phyloP scores from a whole-genome alignment of 1,284 basidiomycete genomes.

The Moniliophthora roreri region DNA sequence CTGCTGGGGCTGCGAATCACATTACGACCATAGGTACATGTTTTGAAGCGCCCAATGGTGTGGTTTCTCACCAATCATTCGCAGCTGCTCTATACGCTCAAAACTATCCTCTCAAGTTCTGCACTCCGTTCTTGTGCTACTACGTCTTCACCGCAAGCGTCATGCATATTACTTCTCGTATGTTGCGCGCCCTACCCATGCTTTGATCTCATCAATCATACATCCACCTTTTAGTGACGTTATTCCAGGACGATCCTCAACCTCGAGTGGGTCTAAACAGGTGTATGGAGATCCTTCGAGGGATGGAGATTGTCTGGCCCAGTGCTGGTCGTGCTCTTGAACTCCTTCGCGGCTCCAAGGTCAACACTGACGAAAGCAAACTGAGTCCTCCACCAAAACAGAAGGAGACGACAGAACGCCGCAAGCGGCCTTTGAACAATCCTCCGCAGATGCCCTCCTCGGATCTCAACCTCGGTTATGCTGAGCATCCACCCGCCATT shows the following conservation, averaged over 20 bases:
- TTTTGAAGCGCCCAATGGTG: not conserved
- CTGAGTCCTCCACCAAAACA: conserved; percentile 9
- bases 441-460: conserved; percentile 21
- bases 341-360: conserved; percentile 66
- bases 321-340: conserved; percentile 74
- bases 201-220: not conserved
- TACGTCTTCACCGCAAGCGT: conserved; percentile 83
- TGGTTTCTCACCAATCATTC: conserved; percentile 11
- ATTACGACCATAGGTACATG: conserved; percentile 72
- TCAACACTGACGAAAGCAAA: conserved; percentile 34
- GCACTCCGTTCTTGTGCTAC: conserved; percentile 76
- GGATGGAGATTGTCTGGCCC: conserved; percentile 77
- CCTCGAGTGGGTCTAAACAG: conserved; percentile 61
- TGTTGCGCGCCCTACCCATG: conserved; percentile 18
- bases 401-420: conserved; percentile 22
- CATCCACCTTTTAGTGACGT: conserved; percentile 45
- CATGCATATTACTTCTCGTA: conserved; percentile 75
- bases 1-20: conserved; percentile 74
- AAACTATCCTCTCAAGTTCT: conserved; percentile 61
- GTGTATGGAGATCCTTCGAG: conserved; percentile 68
- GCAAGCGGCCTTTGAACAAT: conserved; percentile 40
- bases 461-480: conserved; percentile 20
- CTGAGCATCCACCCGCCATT: conserved; percentile 13
- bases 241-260: conserved; percentile 66
- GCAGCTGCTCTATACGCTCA: conserved; percentile 61